Evolutionary conservation across 2,329 filamentous ascomycete genomes (phyloP), one percentile per base, ranked within the genome.

Genomic region (Taxawa tesnikishii): DNA sequence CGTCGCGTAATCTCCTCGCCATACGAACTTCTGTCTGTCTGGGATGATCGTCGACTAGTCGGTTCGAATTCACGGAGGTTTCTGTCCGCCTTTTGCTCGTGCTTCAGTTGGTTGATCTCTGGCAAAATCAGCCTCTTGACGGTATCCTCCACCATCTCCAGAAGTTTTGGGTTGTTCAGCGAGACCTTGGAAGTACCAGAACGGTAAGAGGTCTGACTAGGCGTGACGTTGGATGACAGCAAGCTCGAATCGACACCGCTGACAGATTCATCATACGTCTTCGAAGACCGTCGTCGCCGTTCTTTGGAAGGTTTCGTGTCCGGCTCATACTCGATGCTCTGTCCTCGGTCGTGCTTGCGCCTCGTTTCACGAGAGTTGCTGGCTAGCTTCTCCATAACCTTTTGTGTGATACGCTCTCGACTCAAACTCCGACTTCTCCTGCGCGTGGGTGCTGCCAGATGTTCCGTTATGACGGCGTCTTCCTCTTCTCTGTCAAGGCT

Each of bases 71-170:
- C 78, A 34, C 73, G 73, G 8, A 73, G 73, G 45, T 75, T 79
- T 42, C 79, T 70, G 40, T 79, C 75, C 42, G 79, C 79, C 54
- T 83, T 87, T 53, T 88, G 82, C 49, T 94, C 85, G 46, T 87
- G 76, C 55, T 94, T 94, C 33, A 98, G 65, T 7, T 85, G 83
- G 45, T 84, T 88, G 27, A 98, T 67, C 55, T 98, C 88, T 0
- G 90, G 90, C 3, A 98, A 61, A 32, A 94, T 93, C 30, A 94
- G 67, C 29, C 85, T 73, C 40, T 84, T 78, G 48, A 94, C 93
- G 10, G 85, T 85, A 58, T 94, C 85, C 58, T 94, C 87, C 3
- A 94, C 87, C 0, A 85, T 90, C 48, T 90, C 83, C 2, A 94
- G 68, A 2, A 94, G 62, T 50, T 84, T 90, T 0, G 87, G 87